Base-by-base conservation (phyloP, 2,329 filamentous ascomycete genomes). In the Phyllosticta capitalensis region DNA sequence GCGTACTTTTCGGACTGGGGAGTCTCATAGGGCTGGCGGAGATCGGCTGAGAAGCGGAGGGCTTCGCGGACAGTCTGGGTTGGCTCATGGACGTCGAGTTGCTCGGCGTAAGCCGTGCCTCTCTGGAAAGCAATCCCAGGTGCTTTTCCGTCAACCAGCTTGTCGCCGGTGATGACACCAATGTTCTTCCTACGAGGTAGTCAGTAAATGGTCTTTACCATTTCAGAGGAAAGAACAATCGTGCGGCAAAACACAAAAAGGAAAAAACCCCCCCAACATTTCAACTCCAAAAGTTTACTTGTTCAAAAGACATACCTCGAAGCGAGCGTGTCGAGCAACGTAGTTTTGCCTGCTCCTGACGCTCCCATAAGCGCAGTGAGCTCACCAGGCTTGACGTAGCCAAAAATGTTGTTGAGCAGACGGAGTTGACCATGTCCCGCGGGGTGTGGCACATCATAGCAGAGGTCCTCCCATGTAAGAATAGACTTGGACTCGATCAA, bases 321-420 rank as follows among this genome's bases (percentile, higher is more conserved):
- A n/a, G 85, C 84, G 10, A 95, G 76, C 0, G 92, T 88, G 66
- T 95, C 89, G 2, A 95, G 77, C 0, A 95, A 76, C 0, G 90
- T 95, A 0, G 90, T 94, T 75, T 95, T 95, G 54, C 90, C 90
- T 4, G 90, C 90, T n/a, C 82, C 82, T 2, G 79, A 81, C 1
- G 87, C 88, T 58, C 90, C 90, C 79, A 94, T 89, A 1, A 95
- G 76, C 0, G 90, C 90, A 51, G 90, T 84, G 81, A 95, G 85
- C 19, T 87, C 74, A 19, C 90, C 89, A 0, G 90, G 90, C 67
- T 90, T 91, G 1, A 85, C 89, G 65, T 89, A 92, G 1, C 90
- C 90, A 60, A 79, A 86, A 61, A 94, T 83, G 5, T 84, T 79
- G 66, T 89, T 86, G 54, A 90, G 75, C 1, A 89, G 76, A n/a